Base-by-base conservation (phyloP, 2,329 filamentous ascomycete species). In the Alternaria arborescens region DNA sequence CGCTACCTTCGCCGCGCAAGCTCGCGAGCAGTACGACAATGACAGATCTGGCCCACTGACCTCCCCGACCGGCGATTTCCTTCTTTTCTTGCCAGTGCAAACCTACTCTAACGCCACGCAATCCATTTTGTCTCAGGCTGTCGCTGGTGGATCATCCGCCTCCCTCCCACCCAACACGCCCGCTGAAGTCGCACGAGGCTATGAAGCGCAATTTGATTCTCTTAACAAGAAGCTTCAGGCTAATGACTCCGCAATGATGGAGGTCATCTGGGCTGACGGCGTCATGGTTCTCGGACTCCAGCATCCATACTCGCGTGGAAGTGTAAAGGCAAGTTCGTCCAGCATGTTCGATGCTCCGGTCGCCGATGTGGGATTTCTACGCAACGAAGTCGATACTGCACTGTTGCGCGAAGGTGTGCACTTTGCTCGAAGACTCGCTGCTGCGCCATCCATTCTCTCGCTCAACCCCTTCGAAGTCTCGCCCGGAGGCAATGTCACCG, bases 291-390 rank as follows among this genome's bases (percentile, higher is more conserved):
- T 70, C 10, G 65, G 57, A 5, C 60, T 71, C 4, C 63, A 71
- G 54, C 70, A 73, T 46, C 71, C 71, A 0, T 69, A 70, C 54
- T 70, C 68, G 8, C 69, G 71, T 38, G 71, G 71, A n/a, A 62
- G 58, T 36, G 58, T 74, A 38, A 68, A 68, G n/a, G 68, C 70
- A 16, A 20, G 52, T n/a, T 65, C 62, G 36, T 43, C 56, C 12
- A 67, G 62, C 44, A 65, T 68, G 1, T 74, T 73, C 54, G 69
- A 73, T 38, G 58, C 64, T 2, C 71, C 71, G 5, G 41, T 69
- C 20, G 68, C 71, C 12, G 71, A 74, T 38, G 57, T 54, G 0
- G 71, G 71, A 8, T 69, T 70, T 47, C 51, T 72, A 12, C 65
- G 68, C 30, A 73, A 73, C 60, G 66, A 68, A 1, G 44, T 73